Percentiles rank a stretch among this genome's conserved stretches.
phyloP scores from a whole-genome alignment of 2,329 filamentous ascomycete genomes.

The Thielaviopsis punctulata region DNA sequence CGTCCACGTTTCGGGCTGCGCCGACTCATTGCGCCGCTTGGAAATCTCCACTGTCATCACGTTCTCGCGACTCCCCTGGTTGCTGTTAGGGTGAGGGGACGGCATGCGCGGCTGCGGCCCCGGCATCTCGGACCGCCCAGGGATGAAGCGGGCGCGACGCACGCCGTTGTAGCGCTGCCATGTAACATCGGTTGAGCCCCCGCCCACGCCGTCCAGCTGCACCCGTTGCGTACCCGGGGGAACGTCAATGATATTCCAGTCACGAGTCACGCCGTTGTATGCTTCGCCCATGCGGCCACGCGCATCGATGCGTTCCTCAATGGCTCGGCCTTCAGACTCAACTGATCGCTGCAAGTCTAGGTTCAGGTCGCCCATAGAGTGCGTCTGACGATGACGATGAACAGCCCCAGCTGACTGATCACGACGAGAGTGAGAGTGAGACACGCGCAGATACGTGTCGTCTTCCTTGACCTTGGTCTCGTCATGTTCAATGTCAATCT shows the following conservation, averaged over 20 bases:
- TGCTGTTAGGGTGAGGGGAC: constrained; percentile 9
- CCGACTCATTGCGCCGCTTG: constrained; percentile 29
- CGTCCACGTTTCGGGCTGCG: constrained; percentile 67
- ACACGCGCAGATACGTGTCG: constrained; percentile 37
- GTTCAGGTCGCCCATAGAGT: constrained; percentile 10
- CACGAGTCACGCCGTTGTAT: constrained; percentile 53
- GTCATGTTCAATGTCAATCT: constrained; percentile 38
- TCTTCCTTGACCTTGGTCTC: neutral
- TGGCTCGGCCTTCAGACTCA: constrained; percentile 36
- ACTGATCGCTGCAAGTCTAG: constrained; percentile 29
- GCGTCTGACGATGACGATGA: constrained; percentile 17
- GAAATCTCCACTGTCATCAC: constrained; percentile 39
- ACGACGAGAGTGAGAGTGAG: constrained; percentile 15
- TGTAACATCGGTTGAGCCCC: constrained; percentile 56
- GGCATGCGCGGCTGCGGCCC: neutral
- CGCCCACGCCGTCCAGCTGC: constrained; percentile 64
- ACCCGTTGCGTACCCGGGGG: constrained; percentile 69
- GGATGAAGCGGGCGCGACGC: constrained; percentile 54
- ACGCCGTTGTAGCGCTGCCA: constrained; percentile 71
- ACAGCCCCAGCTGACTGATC: constrained; percentile 23
- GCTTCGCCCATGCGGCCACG: constrained; percentile 57
- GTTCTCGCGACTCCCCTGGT: constrained; percentile 23
- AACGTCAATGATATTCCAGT: constrained; percentile 71
- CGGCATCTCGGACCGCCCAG: constrained; percentile 39
- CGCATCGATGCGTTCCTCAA: constrained; percentile 35